A percentile compares a stretch with the other conserved stretches of the same genome.
phyloP scores from a whole-genome alignment of 139 green algal genomes.

The Closterium sp. region DNA sequence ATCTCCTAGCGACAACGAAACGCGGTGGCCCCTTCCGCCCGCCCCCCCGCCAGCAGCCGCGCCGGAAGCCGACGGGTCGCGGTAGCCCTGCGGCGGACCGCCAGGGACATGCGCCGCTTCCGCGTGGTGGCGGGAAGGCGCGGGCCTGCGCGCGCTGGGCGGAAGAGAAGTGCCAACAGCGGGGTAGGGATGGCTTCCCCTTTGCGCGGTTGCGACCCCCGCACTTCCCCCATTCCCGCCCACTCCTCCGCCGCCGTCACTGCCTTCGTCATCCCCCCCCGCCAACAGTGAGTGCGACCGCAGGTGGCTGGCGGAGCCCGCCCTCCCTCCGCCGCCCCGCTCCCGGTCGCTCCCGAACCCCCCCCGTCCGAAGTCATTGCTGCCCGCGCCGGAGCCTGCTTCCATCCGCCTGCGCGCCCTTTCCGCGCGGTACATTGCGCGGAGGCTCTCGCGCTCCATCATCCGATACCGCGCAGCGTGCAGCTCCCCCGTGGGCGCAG shows the following conservation, averaged over 20 bases:
- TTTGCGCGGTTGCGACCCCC: background rate
- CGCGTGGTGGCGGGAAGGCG: background rate
- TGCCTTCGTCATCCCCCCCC: background rate
- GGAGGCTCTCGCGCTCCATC: background rate
- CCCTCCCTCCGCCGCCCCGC: background rate
- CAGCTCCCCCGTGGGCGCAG: background rate
- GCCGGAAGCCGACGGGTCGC: background rate
- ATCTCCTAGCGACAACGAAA: background rate
- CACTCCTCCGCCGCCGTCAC: background rate
- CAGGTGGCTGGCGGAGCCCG: background rate
- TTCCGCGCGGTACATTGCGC: background rate
- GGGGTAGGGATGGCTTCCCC: background rate
- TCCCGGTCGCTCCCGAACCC: background rate
- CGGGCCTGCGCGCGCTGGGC: background rate
- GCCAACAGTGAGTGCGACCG: background rate
- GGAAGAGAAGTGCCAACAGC: background rate
- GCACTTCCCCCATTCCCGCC: background rate
- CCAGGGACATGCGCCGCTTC: background rate
- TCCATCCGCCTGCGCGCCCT: background rate
- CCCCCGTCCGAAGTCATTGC: background rate
- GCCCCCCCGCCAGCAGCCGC: background rate
- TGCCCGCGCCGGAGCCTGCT: background rate
- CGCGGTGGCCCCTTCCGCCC: background rate
- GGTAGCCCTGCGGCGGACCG: background rate
- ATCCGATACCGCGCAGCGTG: background rate